These are phyloP conservation scores for Rhizopogon vinicolor DNA, from an alignment of 768 basidiomycete species.

Conservation along the genomic window DNA sequence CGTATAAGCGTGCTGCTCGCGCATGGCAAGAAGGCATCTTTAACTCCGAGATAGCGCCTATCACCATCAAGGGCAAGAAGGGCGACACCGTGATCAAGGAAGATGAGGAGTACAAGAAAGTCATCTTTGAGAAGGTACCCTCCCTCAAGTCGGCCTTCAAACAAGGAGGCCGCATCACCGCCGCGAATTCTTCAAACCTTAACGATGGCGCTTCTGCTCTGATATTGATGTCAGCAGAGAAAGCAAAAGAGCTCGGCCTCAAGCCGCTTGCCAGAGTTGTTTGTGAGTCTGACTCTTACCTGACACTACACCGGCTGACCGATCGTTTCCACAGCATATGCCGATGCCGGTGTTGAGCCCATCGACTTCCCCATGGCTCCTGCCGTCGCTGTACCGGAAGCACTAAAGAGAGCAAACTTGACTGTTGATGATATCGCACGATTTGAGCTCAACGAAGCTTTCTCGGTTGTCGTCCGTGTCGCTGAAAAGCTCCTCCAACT, in stretches of 20 bases:
- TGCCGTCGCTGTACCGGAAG: conserved; percentile 83
- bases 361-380: conserved; percentile 97
- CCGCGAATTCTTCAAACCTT: conserved; percentile 92
- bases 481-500: conserved; percentile 88
- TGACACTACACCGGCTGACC: neutral
- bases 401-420: conserved; percentile 83
- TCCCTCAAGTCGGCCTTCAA: conserved; percentile 87
- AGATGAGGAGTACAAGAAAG: conserved; percentile 98
- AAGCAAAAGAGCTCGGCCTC: conserved; percentile 85
- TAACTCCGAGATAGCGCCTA: conserved; percentile 81
- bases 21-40: conserved; percentile 91
- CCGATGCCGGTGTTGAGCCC: conserved; percentile 94
- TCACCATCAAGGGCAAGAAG: conserved; percentile 92
- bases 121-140: conserved; percentile 93
- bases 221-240: conserved; percentile 91
- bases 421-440: conserved; percentile 81
- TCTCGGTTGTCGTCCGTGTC: conserved; percentile 89
- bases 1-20: conserved; percentile 88
- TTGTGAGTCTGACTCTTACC: conserved; percentile 51
- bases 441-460: conserved; percentile 98
- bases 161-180: conserved; percentile 85
- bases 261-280: conserved; percentile 91
- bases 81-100: conserved; percentile 85
- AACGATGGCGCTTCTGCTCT: conserved; percentile 97
- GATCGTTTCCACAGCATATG: conserved; percentile 59